Evolutionary conservation across 352 stramenopile genomes (phyloP), one percentile per base, ranked within the genome.

Genomic region (Globisporangium recalcitrans): DNA sequence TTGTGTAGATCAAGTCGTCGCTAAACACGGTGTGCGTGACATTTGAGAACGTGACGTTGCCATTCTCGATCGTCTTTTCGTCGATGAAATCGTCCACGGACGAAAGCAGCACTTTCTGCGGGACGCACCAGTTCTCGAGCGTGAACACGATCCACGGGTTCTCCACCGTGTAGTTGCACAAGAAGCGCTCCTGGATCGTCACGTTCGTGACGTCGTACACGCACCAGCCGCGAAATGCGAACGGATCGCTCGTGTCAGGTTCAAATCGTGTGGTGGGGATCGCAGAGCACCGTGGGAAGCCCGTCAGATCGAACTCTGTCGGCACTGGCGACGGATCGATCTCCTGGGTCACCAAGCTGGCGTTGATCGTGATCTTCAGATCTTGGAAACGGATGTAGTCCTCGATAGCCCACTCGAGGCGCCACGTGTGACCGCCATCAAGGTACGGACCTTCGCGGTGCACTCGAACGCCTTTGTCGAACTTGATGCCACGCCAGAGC

Each of bases 131-230:
- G 47, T 91, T 82, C 49, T 75, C 69, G 0, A 78, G 78, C 0
- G 79, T 80, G 71, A 90, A 90, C 13, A 90, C 76, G 32, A 90
- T 74, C 75, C 80, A 87, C n/a, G 84, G 84, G 32, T 84, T 86
- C 32, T 72, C 40, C 1, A 93, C 73, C 0, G 84, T 93, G 49
- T 78, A 87, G 52, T 93, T 93, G 58, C 84, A 93, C 6, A 93
- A 62, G 26, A 85, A 89, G 1, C 81, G 74, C 49, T 93, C 81
- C n/a, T 90, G 81, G 11, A 67, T 70, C 1, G 82, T 82, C 16
- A 74, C 73, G 21, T 81, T 87, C 0, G 72, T 73, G 31, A 93
- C 67, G 46, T 81, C 80, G 40, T 93, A 93, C 3, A 87, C 77
- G 36, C 81, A 93, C 27, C 54, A 64, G 4, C 84, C 84, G 1